Conservation (phyloP, 106 monocot genomes). For the Alisma plantagoaquatica region DNA sequence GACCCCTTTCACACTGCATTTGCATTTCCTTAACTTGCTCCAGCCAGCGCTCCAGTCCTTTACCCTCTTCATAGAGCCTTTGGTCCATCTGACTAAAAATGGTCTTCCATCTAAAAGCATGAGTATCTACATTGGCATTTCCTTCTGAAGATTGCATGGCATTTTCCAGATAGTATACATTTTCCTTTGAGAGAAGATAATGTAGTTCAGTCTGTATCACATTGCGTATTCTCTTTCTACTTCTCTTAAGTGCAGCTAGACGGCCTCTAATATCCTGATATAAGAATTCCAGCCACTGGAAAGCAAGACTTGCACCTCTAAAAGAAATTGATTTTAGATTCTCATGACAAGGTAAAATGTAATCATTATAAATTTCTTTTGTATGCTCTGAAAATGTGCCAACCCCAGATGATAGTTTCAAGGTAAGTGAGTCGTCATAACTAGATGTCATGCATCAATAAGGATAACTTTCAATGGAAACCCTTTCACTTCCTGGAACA, state of each 20-base stretch:
- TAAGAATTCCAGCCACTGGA: slow-evolving; percentile 84
- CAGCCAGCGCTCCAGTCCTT: slow-evolving; percentile 70
- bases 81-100: slow-evolving; percentile 76
- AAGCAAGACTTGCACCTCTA: slow-evolving; percentile 80
- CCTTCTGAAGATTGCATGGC: slow-evolving; percentile 13
- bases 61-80: slow-evolving; percentile 56
- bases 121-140: slow-evolving; percentile 22
- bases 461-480: slow-evolving; percentile 4
- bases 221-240: slow-evolving; percentile 75
- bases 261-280: slow-evolving; percentile 72
- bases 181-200: slow-evolving; percentile 39
- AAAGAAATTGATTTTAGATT: slow-evolving; percentile 41
- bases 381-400: slow-evolving; percentile 19
- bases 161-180: slow-evolving; percentile 30
- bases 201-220: slow-evolving; percentile 66
- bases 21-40: slow-evolving; percentile 80
- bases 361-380: slow-evolving; percentile 23
- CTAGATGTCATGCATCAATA: slow-evolving; percentile 6
- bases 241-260: slow-evolving; percentile 56
- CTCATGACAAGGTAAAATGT: slow-evolving; percentile 23
- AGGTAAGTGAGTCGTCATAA: slow-evolving; percentile 23
- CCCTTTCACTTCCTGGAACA: not conserved
- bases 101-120: slow-evolving; percentile 57
- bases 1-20: too few relatives aligned
- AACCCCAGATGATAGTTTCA: slow-evolving; percentile 39